phyloP scores from a whole-genome alignment of 2,329 filamentous ascomycete species.

The Grosmannia clavigera region DNA sequence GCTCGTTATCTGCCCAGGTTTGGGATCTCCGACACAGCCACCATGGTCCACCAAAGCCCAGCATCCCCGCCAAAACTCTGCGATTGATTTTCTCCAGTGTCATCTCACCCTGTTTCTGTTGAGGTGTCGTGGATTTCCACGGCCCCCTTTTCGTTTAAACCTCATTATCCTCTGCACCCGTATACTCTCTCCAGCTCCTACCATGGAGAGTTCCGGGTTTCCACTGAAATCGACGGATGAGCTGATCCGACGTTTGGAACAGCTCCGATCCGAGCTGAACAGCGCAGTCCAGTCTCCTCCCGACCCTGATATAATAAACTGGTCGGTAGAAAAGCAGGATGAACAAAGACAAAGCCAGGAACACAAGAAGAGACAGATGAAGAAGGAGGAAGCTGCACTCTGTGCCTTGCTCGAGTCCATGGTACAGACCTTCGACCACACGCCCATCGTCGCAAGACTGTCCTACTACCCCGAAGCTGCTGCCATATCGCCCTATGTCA shows the following conservation, averaged over 20 bases:
- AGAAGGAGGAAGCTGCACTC: not conserved
- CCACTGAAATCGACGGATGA: too few relatives aligned
- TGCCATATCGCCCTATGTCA: not conserved
- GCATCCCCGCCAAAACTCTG: not conserved
- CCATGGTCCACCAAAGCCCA: not conserved
- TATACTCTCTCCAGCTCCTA: too few relatives aligned
- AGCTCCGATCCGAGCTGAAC: not conserved
- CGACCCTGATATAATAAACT: not conserved
- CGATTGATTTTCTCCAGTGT: not conserved
- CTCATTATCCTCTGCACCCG: too few relatives aligned
- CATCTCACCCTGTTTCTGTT: not conserved
- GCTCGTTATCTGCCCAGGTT: not conserved
- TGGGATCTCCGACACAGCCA: not conserved
- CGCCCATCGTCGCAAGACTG: not conserved
- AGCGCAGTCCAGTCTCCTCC: not conserved
- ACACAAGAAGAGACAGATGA: not conserved
- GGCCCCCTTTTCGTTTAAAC: too few relatives aligned
- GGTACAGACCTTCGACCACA: not conserved
- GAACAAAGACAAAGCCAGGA: not conserved
- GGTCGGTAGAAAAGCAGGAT: not conserved
- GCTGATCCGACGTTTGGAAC: too few relatives aligned
- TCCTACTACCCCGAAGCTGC: not conserved
- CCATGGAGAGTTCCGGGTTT: too few relatives aligned
- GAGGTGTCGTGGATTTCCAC: not conserved
- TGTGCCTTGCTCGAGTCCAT: not conserved